Conservation (phyloP, 2,329 filamentous ascomycete genomes). For the Colletotrichum lentis region DNA sequence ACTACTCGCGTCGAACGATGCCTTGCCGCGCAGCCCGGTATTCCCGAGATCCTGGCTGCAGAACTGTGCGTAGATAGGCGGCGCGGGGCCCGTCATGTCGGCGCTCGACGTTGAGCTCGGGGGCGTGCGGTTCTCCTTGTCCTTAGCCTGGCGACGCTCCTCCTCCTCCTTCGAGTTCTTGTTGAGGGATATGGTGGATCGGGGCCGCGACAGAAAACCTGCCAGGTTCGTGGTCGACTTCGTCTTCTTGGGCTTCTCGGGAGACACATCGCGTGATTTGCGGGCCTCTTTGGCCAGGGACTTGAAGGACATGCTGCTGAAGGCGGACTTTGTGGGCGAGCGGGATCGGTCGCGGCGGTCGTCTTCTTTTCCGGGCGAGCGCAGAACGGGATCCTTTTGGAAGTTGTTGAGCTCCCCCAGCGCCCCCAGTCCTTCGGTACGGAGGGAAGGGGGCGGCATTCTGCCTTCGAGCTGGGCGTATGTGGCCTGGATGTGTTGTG, state of each 20-base stretch:
- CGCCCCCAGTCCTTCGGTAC: constrained; percentile 50
- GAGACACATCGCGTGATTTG: constrained; percentile 57
- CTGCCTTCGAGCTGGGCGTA: constrained; percentile 37
- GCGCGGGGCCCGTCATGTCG: constrained; percentile 51
- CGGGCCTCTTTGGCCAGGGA: constrained; percentile 50
- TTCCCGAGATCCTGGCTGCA: constrained; percentile 50
- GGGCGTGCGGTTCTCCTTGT: constrained; percentile 85
- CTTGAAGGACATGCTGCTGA: constrained; percentile 56
- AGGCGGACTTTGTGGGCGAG: constrained; percentile 56
- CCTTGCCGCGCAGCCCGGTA: constrained; percentile 34
- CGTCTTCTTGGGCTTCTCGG: constrained; percentile 75
- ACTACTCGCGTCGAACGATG: constrained; percentile 37
- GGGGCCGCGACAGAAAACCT: constrained; percentile 76
- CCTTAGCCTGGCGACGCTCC: constrained; percentile 61
- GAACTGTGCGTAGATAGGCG: constrained; percentile 86
- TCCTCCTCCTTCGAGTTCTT: constrained; percentile 61
- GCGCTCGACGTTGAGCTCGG: constrained; percentile 54
- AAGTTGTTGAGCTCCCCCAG: constrained; percentile 65
- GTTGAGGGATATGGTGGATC: constrained; percentile 74
- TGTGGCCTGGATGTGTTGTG: constrained; percentile 33
- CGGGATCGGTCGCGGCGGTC: constrained; percentile 46
- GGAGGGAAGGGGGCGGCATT: constrained; percentile 47
- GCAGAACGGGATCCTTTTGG: constrained; percentile 51
- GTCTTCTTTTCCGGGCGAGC: constrained; percentile 52
- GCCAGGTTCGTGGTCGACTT: constrained; percentile 88